Percentiles rank a stretch among this genome's conserved stretches.
Conservation (phyloP, 208 protist genomes). For the Trichomonas vaginalis region DNA sequence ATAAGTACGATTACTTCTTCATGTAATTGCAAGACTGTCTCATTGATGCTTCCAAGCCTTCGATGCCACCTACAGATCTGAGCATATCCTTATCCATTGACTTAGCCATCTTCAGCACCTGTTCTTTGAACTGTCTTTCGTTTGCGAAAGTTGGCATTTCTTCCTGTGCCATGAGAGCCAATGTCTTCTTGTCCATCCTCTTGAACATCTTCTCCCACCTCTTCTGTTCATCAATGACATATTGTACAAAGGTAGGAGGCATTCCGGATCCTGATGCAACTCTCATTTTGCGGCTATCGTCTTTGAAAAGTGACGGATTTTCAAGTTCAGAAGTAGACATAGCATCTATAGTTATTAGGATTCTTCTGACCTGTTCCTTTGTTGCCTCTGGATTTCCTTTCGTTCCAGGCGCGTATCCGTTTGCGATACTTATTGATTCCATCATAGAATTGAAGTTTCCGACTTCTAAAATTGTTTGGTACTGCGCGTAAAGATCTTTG, state of each 20-base stretch:
- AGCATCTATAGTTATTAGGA: not conserved
- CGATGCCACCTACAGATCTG: not conserved
- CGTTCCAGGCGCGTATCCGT: not conserved
- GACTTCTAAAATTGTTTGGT: slow-evolving; percentile 34
- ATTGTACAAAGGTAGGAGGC: not conserved
- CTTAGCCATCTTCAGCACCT: not conserved
- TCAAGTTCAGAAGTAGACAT: not conserved
- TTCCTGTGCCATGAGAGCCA: not conserved
- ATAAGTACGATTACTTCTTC: not conserved
- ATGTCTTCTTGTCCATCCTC: not conserved
- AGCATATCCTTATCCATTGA: not conserved
- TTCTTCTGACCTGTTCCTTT: not conserved
- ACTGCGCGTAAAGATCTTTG: slow-evolving; percentile 33
- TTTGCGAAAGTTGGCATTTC: not conserved
- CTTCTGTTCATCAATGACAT: not conserved
- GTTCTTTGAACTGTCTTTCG: not conserved
- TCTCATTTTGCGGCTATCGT: not conserved
- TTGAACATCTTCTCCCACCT: not conserved
- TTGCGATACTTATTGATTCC: not conserved
- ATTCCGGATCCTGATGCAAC: not conserved
- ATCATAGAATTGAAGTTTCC: slow-evolving; percentile 24
- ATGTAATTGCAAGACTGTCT: not conserved
- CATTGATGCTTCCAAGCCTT: not conserved
- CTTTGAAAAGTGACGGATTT: not conserved
- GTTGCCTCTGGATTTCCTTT: not conserved